Base-by-base conservation (phyloP, 805 yeast genomes). In the Metschnikowia santaceciliae region DNA sequence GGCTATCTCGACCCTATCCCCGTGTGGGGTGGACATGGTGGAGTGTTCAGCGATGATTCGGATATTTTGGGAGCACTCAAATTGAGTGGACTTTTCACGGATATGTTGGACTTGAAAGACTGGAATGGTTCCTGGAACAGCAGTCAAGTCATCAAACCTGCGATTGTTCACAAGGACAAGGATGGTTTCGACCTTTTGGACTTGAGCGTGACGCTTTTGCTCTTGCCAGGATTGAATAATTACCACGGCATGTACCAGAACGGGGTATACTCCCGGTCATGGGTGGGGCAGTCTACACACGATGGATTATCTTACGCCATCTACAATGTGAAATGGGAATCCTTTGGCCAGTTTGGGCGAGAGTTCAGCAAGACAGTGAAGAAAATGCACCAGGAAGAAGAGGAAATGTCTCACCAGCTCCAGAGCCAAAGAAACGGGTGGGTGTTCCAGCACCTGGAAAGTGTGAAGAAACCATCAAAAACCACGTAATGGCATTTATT, bases 21-120 rank as follows among this genome's bases (percentile, higher is more conserved):
- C 3, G 55, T 90, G 1, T 92, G 98, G 98, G 99, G 99, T 2
- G 78, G 78, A 2, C 63, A 63, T 11, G 80, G 91, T 1, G 96
- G 91, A 41, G 74, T 94, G 0, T 94, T 92, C 67, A 88, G 97
- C 0, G 98, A 94, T 67, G 99, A 92, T 66, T 86, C 96, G 0
- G 96, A 92, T 65, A 71, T 91, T 2, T 75, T 92, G 35, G 75
- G 88, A 4, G 86, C 84, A 0, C 69, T 92, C 47, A 78, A 81
- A 54, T 98, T 94, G 60, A 71, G 83, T 54, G 97, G 97, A 0
- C 68, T 84, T 42, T 74, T 84, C 50, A 66, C 77, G 48, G 64
- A 75, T 11, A 64, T 46, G 4, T 47, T 68, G 2, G 67, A 70
- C 49, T 56, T 71, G 52, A 52, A 57, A n/a, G 61, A 59, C 33